phyloP scores from a whole-genome alignment of 2,329 filamentous ascomycete genomes.

The Arachnomyces sp. region DNA sequence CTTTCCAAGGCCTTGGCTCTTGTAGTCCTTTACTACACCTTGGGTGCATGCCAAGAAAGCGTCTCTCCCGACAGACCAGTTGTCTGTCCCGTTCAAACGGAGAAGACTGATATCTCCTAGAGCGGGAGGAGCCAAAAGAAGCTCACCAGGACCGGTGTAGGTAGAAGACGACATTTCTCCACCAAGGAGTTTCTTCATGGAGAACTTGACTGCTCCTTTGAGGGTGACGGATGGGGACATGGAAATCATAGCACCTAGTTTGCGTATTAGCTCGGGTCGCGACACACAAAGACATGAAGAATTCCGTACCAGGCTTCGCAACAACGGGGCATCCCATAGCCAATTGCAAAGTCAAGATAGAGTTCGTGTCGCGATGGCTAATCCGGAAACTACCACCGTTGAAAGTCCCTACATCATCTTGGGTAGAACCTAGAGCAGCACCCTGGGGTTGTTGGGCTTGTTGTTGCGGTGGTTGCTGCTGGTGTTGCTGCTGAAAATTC shows the following conservation, averaged over 20 bases:
- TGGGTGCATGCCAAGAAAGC: constrained; percentile 78
- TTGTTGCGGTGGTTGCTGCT: constrained; percentile 14
- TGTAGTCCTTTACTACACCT: constrained; percentile 79
- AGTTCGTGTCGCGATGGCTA: constrained; percentile 85
- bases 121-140: constrained; percentile 70
- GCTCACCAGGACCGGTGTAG: constrained; percentile 82
- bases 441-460: constrained; percentile 33
- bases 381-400: constrained; percentile 93
- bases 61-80: constrained; percentile 81
- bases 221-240: constrained; percentile 87
- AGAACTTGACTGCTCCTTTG: constrained; percentile 75
- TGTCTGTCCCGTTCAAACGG: constrained; percentile 54
- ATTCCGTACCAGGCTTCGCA: constrained; percentile 61
- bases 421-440: constrained; percentile 53
- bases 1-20: constrained; percentile 77
- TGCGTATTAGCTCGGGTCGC: neutral
- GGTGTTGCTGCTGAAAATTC: constrained; percentile 11
- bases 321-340: constrained; percentile 78
- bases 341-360: constrained; percentile 78
- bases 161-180: constrained; percentile 70
- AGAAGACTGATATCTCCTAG: constrained; percentile 82
- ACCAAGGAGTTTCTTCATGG: constrained; percentile 83
- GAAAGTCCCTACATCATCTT: constrained; percentile 90
- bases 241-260: constrained; percentile 73
- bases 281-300: neutral